These are phyloP conservation scores for Kalmanozyma brasiliensis DNA, from an alignment of 1,284 basidiomycete genomes.

Conservation along the genomic window DNA sequence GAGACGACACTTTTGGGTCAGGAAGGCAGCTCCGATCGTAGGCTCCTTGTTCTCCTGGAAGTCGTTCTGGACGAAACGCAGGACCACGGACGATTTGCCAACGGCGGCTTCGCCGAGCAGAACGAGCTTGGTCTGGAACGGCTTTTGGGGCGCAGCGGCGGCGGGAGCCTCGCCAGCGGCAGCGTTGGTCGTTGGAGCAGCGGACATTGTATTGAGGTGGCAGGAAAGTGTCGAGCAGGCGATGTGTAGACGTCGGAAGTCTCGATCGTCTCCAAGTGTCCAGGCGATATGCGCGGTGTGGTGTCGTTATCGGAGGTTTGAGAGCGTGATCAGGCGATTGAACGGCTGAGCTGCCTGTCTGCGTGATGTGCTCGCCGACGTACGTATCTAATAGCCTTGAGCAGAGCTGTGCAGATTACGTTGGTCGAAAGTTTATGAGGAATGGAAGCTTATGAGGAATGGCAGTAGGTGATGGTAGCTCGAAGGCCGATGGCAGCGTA, in stretches of 20 bases:
- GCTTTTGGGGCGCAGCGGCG: constrained; percentile 57
- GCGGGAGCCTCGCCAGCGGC: constrained; percentile 20
- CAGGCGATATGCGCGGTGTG: constrained; percentile 1
- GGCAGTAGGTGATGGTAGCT: no score
- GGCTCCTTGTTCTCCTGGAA: constrained; percentile 97
- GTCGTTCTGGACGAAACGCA: constrained; percentile 94
- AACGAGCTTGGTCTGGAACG: constrained; percentile 68
- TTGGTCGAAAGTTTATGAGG: no score
- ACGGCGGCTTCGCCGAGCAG: constrained; percentile 87
- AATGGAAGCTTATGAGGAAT: no score
- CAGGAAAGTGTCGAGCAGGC: no score
- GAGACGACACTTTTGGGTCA: constrained; percentile 75
- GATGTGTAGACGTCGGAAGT: not conserved
- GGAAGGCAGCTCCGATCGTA: constrained; percentile 94
- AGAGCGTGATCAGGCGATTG: not conserved
- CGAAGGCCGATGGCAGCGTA: no score
- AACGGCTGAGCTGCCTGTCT: constrained; percentile 1
- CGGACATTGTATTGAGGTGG: constrained; percentile 19
- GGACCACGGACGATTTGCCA: constrained; percentile 98
- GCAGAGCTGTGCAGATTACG: no score
- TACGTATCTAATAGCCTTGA: no score
- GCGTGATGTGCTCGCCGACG: no score
- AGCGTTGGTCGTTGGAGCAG: constrained; percentile 18
- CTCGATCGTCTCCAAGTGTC: no score
- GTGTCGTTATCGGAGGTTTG: not conserved